Conservation (phyloP, 208 protist species). For the Ichthyophonus hoferi region DNA sequence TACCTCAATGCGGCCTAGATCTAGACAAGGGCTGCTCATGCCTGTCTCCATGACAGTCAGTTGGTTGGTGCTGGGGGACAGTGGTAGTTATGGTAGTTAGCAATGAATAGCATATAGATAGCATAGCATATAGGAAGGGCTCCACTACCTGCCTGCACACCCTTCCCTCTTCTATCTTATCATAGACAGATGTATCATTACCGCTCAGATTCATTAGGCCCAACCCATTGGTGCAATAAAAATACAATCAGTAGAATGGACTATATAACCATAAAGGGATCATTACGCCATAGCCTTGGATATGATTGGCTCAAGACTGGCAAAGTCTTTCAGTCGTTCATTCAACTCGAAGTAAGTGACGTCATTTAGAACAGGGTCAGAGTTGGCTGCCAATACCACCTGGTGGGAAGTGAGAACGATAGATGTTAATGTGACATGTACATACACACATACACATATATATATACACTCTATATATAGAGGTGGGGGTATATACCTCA, state of each 20-base stretch:
- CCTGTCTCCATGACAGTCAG: constrained; percentile 16
- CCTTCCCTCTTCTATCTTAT: too few relatives aligned
- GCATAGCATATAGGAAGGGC: neutral
- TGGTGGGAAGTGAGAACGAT: neutral
- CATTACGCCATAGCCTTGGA: neutral
- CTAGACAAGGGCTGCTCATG: constrained; percentile 28
- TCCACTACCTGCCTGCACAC: too few relatives aligned
- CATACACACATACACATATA: too few relatives aligned
- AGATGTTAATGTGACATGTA: neutral
- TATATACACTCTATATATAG: too few relatives aligned
- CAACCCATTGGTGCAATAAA: too few relatives aligned
- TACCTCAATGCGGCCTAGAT: constrained; percentile 13
- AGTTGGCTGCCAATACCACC: constrained; percentile 28
- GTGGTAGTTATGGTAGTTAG: neutral
- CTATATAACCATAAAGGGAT: too few relatives aligned
- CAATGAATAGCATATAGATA: neutral
- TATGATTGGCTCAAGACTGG: neutral
- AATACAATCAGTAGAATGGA: too few relatives aligned
- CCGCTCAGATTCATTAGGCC: too few relatives aligned
- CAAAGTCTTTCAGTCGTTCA: neutral
- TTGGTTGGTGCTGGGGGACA: neutral
- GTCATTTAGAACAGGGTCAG: constrained; percentile 34
- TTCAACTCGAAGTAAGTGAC: constrained; percentile 24
- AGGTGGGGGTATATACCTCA: neutral
- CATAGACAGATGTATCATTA: too few relatives aligned